Evolutionary conservation across 169 alveolate species (phyloP), one percentile per base, ranked within the genome.

Genomic region (Plasmodium vivax): DNA sequence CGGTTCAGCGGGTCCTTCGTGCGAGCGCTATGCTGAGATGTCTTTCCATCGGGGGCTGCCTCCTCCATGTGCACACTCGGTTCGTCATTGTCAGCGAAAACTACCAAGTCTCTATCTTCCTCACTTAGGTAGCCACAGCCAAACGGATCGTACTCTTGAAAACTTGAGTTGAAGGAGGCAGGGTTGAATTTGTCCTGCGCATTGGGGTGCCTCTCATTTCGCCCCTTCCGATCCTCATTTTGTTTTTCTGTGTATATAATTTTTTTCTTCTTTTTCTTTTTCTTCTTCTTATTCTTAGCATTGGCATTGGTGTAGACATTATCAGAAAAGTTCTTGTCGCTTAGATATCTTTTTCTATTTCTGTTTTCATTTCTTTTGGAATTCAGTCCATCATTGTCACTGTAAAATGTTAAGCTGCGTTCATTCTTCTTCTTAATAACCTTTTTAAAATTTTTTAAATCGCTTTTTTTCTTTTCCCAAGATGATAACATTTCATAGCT

Each of bases 101-200:
- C 94, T 43, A 90, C 82, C 74, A 90, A 45, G 73, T 90, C 94
- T 90, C 94, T 90, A 56, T 90, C 83, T 62, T 81, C 84, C 74
- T 90, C 94, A 90, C 91, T 90, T 71, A 90, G 43, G 54, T 90
- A 90, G 16, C 94, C 94, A 90, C 83, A 51, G 16, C 56, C 91
- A 90, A 90, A 90, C 3, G 94, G 94, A 71, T 90, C 94, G 82
- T 80, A 90, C 36, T 90, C 94, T 90, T 90, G 94, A 47, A 79
- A 58, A 90, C 84, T 58, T 43, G 88, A 72, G 27, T 23, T 81
- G 71, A 90, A 74, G 19, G 58, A 23, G 16, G 34, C 34, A 27
- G 84, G 36, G 54, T 90, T 82, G 54, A 58, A 62, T 54, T 80
- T 80, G 12, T 71, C 92, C n/a, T 41, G 34, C 34, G 54, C 32